Conservation (phyloP, 2,329 filamentous ascomycete genomes). For the Trichoderma sp. region DNA sequence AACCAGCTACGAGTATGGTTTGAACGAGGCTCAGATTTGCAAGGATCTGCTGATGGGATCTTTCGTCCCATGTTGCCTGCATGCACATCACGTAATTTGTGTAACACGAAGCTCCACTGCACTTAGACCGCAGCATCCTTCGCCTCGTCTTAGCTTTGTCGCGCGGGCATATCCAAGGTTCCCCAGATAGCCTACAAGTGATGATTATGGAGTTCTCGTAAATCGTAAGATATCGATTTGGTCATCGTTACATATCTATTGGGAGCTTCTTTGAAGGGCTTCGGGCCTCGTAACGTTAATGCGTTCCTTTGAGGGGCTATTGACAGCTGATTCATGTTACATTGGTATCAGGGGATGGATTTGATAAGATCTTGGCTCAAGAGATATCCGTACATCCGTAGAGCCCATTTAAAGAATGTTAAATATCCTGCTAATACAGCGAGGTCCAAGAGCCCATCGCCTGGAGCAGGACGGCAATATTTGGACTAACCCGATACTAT, state of each 20-base stretch:
- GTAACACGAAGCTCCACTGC: neutral
- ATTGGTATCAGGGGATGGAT: neutral
- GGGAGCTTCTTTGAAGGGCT: neutral
- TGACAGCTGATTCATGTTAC: neutral
- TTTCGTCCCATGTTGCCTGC: neutral
- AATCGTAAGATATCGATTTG: neutral
- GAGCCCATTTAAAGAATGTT: neutral
- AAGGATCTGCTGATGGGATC: neutral
- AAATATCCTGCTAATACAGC: neutral
- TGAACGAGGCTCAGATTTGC: neutral
- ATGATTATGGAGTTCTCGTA: neutral
- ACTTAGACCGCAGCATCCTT: neutral
- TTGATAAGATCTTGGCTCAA: neutral
- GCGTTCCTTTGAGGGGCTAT: neutral
- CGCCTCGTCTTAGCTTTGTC: neutral
- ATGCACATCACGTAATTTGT: neutral
- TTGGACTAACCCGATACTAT: neutral
- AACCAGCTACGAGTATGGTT: neutral
- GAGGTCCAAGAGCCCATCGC: neutral
- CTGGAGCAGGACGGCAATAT: neutral
- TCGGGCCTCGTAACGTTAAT: neutral
- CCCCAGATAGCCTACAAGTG: neutral
- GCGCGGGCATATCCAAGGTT: neutral
- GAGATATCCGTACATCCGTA: too few species aligned
- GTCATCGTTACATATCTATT: neutral